Conservation (phyloP, 345 rosid species). For the Moringa oleifera region DNA sequence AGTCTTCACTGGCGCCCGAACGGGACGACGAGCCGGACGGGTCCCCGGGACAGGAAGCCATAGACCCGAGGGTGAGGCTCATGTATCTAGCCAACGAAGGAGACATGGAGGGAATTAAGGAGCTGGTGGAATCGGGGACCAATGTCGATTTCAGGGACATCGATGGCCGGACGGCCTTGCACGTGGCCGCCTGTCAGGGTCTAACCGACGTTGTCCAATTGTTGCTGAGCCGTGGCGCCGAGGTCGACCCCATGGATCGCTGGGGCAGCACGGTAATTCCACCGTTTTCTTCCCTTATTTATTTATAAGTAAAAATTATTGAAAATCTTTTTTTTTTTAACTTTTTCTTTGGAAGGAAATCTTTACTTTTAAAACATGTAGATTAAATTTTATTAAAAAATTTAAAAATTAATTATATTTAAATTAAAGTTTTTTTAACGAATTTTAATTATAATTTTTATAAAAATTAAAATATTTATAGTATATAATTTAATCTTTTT, state of each 20-base stretch:
- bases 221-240: constrained; percentile 45
- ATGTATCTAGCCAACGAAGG: constrained; percentile 81
- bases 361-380: too few relatives aligned
- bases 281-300: too few relatives aligned
- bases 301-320: too few relatives aligned
- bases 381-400: too few relatives aligned
- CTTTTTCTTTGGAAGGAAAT: too few relatives aligned
- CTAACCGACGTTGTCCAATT: constrained; percentile 43
- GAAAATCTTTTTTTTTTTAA: too few relatives aligned
- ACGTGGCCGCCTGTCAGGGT: constrained; percentile 76
- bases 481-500: too few relatives aligned
- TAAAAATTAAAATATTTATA: too few relatives aligned
- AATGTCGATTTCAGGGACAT: constrained; percentile 60
- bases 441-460: too few relatives aligned
- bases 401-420: too few relatives aligned
- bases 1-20: constrained; percentile 61
- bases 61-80: constrained; percentile 54
- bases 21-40: constrained; percentile 9
- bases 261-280: constrained; percentile 74
- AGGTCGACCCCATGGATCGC: constrained; percentile 38
- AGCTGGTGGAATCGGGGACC: constrained; percentile 56
- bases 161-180: constrained; percentile 75
- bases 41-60: constrained; percentile 16
- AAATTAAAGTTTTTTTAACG: too few relatives aligned
- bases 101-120: constrained; percentile 57